Evolutionary conservation across 1,139 yeast genomes (phyloP).

Genomic region (Nakaseomyces glabratus): DNA sequence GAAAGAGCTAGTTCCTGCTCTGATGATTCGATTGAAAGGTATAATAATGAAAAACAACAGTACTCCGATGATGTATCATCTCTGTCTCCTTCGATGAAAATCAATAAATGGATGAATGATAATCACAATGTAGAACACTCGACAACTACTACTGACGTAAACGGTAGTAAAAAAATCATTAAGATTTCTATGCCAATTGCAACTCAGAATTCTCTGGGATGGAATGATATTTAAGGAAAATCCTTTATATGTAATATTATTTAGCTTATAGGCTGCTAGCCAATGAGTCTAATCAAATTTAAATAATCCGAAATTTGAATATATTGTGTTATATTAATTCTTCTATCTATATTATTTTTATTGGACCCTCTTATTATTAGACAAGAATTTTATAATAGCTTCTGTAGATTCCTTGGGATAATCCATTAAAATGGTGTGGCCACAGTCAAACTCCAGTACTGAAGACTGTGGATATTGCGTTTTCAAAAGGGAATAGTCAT

Average conservation of each 20-base stretch:
- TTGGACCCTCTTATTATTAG: conserved; percentile 1
- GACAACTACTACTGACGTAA: conserved; percentile 11
- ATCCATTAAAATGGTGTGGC: conserved; percentile 25
- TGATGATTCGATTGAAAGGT: conserved; percentile 26
- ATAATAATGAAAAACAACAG: conserved; percentile 11
- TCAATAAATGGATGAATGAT: conserved; percentile 27
- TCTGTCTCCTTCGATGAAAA: conserved; percentile 24
- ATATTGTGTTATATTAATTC: too few species aligned
- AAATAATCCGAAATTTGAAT: too few species aligned
- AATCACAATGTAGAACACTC: conserved; percentile 17
- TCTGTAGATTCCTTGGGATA: conserved; percentile 17
- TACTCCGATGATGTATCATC: conserved; percentile 14
- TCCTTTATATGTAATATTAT: too few species aligned
- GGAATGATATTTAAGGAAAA: conserved; percentile 33
- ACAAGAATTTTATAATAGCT: conserved; percentile 17
- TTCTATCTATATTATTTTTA: neutral
- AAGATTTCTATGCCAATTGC: conserved; percentile 42
- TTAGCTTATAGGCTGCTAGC: too few species aligned
- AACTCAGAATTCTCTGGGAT: conserved; percentile 41
- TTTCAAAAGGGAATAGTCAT: conserved; percentile 15
- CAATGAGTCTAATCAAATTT: too few species aligned
- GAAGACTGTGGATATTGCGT: conserved; percentile 16
- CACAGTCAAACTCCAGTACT: conserved; percentile 21
- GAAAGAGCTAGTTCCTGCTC: conserved; percentile 24
- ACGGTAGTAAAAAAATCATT: conserved; percentile 13